A percentile compares a stretch with the other conserved stretches of the same genome.
phyloP scores from a whole-genome alignment of 805 yeast species.

The Pichia membranifaciens region DNA sequence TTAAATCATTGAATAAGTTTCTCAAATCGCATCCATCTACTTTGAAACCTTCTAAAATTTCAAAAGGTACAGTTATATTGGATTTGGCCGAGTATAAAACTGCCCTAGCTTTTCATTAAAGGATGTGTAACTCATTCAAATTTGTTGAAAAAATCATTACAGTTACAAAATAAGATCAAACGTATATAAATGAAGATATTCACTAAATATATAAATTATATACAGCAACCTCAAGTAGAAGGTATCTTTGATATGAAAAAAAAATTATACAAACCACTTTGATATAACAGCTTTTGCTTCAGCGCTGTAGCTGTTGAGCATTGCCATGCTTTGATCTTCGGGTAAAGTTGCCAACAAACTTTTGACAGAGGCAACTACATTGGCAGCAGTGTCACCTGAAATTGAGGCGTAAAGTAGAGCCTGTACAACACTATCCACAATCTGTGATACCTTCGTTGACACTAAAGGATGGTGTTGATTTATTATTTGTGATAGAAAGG shows the following conservation, averaged over 20 bases:
- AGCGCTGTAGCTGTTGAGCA: conserved; percentile 57
- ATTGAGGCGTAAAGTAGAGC: conserved; percentile 67
- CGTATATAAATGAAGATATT: too few species aligned
- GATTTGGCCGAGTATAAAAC: conserved; percentile 16
- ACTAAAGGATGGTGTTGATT: conserved; percentile 60
- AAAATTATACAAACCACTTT: conserved; percentile 24
- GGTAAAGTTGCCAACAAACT: conserved; percentile 59
- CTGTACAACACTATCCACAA: conserved; percentile 64
- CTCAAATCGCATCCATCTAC: conserved; percentile 30
- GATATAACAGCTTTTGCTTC: conserved; percentile 52
- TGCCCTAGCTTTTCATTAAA: not conserved
- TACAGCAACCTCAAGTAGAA: too few species aligned
- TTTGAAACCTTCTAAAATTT: conserved; percentile 29
- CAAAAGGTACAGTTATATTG: conserved; percentile 24
- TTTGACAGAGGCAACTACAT: conserved; percentile 57
- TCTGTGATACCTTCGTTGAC: conserved; percentile 45
- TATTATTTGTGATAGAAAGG: conserved; percentile 66
- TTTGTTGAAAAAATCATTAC: too few species aligned
- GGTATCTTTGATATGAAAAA: not conserved
- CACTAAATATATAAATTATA: too few species aligned
- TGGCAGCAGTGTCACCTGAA: conserved; percentile 65
- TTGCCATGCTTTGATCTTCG: conserved; percentile 57
- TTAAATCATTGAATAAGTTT: conserved; percentile 23
- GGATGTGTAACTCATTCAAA: too few species aligned
- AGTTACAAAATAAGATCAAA: too few species aligned